These are phyloP conservation scores for Durusdinium trenchii DNA, from an alignment of 73 alveolate species.

Conservation along the genomic window DNA sequence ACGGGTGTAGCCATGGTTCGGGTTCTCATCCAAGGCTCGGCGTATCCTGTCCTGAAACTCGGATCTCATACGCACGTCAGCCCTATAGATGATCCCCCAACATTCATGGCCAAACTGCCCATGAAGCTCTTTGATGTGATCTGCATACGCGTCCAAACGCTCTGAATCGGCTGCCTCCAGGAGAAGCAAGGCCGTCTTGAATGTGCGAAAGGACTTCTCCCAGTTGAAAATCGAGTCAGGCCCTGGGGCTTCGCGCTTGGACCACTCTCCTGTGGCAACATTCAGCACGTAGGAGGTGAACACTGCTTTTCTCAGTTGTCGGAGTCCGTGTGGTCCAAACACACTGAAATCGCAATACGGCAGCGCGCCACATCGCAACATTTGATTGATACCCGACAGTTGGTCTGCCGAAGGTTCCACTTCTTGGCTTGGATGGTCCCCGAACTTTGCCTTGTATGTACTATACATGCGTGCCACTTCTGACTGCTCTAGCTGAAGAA, in stretches of 20 bases:
- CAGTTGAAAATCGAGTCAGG: not conserved
- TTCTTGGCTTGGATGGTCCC: not conserved
- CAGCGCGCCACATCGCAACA: not conserved
- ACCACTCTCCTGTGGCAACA: slow-evolving; percentile 21
- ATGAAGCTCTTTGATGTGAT: not conserved
- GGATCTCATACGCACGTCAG: not conserved
- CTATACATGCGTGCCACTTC: not conserved
- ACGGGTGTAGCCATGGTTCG: not conserved
- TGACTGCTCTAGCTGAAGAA: not conserved
- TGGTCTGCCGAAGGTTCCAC: not conserved
- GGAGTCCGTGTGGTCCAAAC: not conserved
- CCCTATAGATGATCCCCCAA: slow-evolving; percentile 30
- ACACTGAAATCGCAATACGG: not conserved
- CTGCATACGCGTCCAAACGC: not conserved
- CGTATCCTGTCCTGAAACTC: not conserved
- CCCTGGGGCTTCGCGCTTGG: not conserved
- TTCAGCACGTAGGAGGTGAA: not conserved
- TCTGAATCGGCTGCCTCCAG: not conserved
- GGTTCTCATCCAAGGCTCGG: not conserved
- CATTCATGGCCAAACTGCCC: not conserved
- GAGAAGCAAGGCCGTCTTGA: not conserved
- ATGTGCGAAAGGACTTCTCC: not conserved
- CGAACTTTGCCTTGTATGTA: slow-evolving; percentile 14
- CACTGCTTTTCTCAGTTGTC: not conserved
- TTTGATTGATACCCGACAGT: not conserved